Percentiles rank a stretch among this genome's conserved stretches.
Conservation (phyloP, 192 early-diverging fungal genomes). For the Chytriomyces hyalinus region DNA sequence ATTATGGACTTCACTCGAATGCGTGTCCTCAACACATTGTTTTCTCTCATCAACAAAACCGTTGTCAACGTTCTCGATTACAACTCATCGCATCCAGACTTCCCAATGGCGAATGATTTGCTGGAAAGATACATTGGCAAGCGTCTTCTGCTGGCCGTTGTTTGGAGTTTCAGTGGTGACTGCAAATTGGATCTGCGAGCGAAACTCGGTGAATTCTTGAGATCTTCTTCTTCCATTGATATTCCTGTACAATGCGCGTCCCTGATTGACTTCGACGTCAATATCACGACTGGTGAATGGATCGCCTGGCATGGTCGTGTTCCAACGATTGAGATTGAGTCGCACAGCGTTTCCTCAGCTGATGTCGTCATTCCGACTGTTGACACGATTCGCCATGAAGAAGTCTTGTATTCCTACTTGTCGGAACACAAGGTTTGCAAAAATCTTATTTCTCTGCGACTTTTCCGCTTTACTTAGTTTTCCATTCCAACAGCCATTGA, state of each 20-base stretch:
- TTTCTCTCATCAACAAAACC: constrained; percentile 89
- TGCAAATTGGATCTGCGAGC: constrained; percentile 72
- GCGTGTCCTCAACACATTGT: constrained; percentile 83
- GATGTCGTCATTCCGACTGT: constrained; percentile 97
- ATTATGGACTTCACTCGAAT: constrained; percentile 97
- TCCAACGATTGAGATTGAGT: constrained; percentile 93
- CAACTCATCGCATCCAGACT: constrained; percentile 90
- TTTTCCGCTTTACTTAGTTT: no score
- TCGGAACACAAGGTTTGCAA: constrained; percentile 79
- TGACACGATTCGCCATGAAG: constrained; percentile 97
- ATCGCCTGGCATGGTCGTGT: constrained; percentile 87
- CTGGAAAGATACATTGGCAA: constrained; percentile 81
- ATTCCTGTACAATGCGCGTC: constrained; percentile 64
- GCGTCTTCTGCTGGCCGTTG: constrained; percentile 78
- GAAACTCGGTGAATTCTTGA: constrained; percentile 82
- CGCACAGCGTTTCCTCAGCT: constrained; percentile 83
- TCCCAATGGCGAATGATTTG: constrained; percentile 83
- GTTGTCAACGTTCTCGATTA: constrained; percentile 85
- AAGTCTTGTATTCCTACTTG: constrained; percentile 92
- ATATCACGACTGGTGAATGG: constrained; percentile 83
- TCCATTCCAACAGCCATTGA: constrained; percentile 63
- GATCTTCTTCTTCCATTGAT: constrained; percentile 73
- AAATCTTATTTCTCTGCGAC: background rate
- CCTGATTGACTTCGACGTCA: constrained; percentile 89
- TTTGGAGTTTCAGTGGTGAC: constrained; percentile 98